Percentiles rank a stretch among this genome's conserved stretches.
phyloP scores from a whole-genome alignment of 352 stramenopile genomes.

The Halophytophthora batemanensis region DNA sequence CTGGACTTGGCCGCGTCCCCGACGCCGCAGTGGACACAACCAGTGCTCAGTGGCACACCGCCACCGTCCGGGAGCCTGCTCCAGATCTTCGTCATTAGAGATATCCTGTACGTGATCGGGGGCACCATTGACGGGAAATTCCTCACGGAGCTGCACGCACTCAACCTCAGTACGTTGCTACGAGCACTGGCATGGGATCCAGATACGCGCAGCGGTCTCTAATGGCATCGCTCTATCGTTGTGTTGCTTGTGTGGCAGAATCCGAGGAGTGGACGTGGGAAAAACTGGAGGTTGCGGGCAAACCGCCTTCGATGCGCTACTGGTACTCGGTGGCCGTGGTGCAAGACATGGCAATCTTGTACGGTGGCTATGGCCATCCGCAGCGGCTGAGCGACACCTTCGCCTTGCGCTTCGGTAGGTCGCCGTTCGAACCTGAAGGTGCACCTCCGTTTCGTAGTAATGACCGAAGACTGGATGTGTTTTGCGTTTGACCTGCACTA shows the following conservation, averaged over 20 bases:
- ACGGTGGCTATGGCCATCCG: conserved; percentile 54
- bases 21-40: conserved; percentile 32
- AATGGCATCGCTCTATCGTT: background rate
- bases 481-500: conserved; percentile 12
- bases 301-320: conserved; percentile 52
- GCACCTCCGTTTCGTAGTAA: background rate
- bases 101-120: conserved; percentile 52
- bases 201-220: background rate
- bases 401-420: conserved; percentile 50
- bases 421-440: background rate
- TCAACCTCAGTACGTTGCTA: conserved; percentile 44
- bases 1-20: conserved; percentile 31
- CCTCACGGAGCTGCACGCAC: conserved; percentile 45
- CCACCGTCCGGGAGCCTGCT: conserved; percentile 43
- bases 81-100: conserved; percentile 47
- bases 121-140: conserved; percentile 61
- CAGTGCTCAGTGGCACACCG: conserved; percentile 27
- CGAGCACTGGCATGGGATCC: too few species aligned
- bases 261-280: conserved; percentile 49
- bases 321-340: conserved; percentile 55
- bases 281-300: conserved; percentile 38
- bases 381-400: conserved; percentile 50
- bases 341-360: conserved; percentile 42
- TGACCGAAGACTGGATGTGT: background rate
- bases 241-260: conserved; percentile 13